These are phyloP conservation scores for Perkinsus olseni DNA, from an alignment of 169 alveolate genomes.

Conservation along the genomic window DNA sequence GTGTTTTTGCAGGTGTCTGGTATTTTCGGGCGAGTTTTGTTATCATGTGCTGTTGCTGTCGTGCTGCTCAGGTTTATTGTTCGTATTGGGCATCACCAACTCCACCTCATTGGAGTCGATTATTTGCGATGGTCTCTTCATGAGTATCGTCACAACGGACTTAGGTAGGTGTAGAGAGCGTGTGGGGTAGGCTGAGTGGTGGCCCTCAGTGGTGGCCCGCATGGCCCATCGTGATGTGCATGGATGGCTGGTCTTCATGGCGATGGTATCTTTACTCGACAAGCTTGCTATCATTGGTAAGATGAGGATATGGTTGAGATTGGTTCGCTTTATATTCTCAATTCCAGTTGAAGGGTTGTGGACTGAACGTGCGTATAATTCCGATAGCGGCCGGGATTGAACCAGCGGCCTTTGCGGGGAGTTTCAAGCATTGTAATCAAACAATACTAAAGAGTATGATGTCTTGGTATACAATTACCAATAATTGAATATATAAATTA, in stretches of 20 bases:
- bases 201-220: neutral
- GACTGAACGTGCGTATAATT: too few species aligned
- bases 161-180: neutral
- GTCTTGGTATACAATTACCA: too few species aligned
- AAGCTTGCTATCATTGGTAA: neutral
- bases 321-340: too few species aligned
- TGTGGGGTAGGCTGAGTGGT: neutral
- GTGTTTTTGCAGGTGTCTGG: too few species aligned
- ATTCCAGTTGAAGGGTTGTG: too few species aligned
- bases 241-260: conserved; percentile 3
- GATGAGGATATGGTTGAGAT: too few species aligned
- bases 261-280: neutral
- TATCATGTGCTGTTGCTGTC: neutral
- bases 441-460: too few species aligned
- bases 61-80: neutral
- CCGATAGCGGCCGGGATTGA: neutral
- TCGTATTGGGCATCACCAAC: neutral
- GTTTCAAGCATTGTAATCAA: too few species aligned
- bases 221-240: conserved; percentile 11
- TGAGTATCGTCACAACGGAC: neutral
- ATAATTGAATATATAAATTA: neutral
- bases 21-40: too few species aligned
- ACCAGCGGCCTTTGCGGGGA: too few species aligned
- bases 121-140: neutral
- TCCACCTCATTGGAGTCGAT: neutral